Percentiles rank a stretch among this genome's conserved stretches.
Evolutionary conservation across 805 yeast species (phyloP).

Genomic region (Barnettozyma botsteinii): DNA sequence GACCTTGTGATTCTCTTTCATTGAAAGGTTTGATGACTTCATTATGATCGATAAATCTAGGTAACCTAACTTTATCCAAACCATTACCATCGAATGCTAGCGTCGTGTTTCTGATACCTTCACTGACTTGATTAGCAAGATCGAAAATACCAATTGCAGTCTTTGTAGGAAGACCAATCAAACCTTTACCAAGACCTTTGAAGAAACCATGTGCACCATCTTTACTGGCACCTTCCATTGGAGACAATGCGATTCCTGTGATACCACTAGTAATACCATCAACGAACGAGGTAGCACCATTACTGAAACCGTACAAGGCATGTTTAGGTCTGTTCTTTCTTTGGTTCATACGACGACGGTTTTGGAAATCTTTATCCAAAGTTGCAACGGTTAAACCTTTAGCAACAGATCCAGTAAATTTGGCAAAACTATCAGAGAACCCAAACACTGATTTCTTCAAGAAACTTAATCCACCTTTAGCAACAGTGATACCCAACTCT

Average conservation of each 20-base stretch:
- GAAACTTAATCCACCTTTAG: slow-evolving; percentile 93
- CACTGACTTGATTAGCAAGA: slow-evolving; percentile 86
- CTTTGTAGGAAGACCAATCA: slow-evolving; percentile 95
- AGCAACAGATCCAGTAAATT: slow-evolving; percentile 89
- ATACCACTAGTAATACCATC: slow-evolving; percentile 86
- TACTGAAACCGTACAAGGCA: slow-evolving; percentile 76
- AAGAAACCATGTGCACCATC: slow-evolving; percentile 92
- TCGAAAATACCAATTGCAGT: slow-evolving; percentile 94
- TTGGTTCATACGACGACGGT: slow-evolving; percentile 65
- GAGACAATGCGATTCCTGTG: slow-evolving; percentile 85
- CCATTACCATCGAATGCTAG: slow-evolving; percentile 80
- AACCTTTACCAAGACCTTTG: slow-evolving; percentile 89
- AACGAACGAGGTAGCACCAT: slow-evolving; percentile 84
- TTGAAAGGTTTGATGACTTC: slow-evolving; percentile 70
- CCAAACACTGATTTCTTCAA: slow-evolving; percentile 94
- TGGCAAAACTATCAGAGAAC: slow-evolving; percentile 86
- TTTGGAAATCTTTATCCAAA: slow-evolving; percentile 80
- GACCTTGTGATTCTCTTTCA: slow-evolving; percentile 88
- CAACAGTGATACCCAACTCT: slow-evolving; percentile 90
- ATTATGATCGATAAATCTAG: slow-evolving; percentile 69
- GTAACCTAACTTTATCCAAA: slow-evolving; percentile 73
- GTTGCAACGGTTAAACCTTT: slow-evolving; percentile 91
- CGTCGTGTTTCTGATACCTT: slow-evolving; percentile 89
- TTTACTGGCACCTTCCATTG: slow-evolving; percentile 80
- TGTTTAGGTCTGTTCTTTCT: slow-evolving; percentile 77